Evolutionary conservation across 495 filamentous ascomycete species (phyloP).

Genomic region (Cudoniella acicularis): DNA sequence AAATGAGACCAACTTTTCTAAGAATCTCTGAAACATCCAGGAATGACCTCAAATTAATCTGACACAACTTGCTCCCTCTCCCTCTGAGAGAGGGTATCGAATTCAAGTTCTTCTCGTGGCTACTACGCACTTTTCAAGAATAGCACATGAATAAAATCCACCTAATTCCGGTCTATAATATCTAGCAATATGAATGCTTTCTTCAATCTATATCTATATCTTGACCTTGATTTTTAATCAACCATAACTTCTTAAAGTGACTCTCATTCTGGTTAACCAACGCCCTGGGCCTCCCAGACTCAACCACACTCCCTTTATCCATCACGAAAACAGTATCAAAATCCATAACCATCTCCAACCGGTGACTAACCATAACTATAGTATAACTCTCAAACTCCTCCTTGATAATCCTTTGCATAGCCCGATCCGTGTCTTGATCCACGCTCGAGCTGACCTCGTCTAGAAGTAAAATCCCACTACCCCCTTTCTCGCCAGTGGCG

Average conservation of each 20-base stretch:
- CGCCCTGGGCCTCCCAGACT: conserved; percentile 13
- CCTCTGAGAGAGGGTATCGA: too few species aligned
- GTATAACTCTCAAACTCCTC: conserved; percentile 50
- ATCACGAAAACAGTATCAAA: conserved; percentile 43
- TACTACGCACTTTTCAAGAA: too few species aligned
- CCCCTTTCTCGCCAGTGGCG: background rate
- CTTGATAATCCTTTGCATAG: conserved; percentile 54
- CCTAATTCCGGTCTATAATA: too few species aligned
- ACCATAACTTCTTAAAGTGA: background rate
- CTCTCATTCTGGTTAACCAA: conserved; percentile 4
- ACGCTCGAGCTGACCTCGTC: conserved; percentile 34
- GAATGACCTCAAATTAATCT: too few species aligned
- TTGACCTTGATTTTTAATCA: too few species aligned
- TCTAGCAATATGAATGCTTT: too few species aligned
- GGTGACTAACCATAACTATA: conserved; percentile 47
- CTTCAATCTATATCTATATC: too few species aligned
- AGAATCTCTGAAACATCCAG: too few species aligned
- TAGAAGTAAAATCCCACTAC: conserved; percentile 21
- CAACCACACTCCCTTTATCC: conserved; percentile 33
- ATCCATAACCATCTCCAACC: conserved; percentile 41
- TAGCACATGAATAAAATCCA: too few species aligned
- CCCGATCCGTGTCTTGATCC: conserved; percentile 51
- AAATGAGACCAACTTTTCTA: too few species aligned
- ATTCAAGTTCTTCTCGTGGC: too few species aligned
- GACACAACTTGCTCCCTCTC: too few species aligned